Conservation (phyloP, 2,329 filamentous ascomycete species). For the Microdochium bolleyi region DNA sequence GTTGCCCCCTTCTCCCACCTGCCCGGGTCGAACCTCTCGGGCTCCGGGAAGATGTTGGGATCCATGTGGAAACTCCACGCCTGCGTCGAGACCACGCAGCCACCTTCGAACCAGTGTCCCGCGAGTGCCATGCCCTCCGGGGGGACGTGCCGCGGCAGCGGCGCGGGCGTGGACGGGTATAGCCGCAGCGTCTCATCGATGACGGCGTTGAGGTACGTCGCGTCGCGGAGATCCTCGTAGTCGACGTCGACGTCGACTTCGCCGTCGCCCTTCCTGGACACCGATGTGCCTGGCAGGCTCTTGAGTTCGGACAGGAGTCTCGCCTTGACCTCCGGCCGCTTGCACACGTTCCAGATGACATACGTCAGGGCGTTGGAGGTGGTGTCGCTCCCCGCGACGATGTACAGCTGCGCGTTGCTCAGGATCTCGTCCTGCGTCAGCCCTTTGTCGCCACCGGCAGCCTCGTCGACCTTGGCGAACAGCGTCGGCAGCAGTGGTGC, state of each 20-base stretch:
- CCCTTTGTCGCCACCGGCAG: conserved; percentile 13
- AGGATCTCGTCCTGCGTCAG: neutral
- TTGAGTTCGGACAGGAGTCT: conserved; percentile 10
- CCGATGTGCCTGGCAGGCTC: conserved; percentile 5
- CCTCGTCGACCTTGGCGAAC: conserved; percentile 28
- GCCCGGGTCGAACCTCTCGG: conserved; percentile 16
- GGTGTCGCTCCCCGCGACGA: conserved; percentile 31
- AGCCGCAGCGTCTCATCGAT: conserved; percentile 21
- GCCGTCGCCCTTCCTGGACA: neutral
- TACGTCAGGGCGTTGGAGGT: conserved; percentile 30
- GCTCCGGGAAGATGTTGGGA: conserved; percentile 23
- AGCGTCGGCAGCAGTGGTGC: conserved; percentile 17
- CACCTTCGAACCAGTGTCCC: conserved; percentile 24
- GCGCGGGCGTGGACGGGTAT: conserved; percentile 21
- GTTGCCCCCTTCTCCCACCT: conserved; percentile 15
- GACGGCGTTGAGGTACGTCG: conserved; percentile 23
- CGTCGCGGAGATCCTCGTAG: conserved; percentile 19
- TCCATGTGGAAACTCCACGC: conserved; percentile 31
- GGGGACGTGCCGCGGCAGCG: conserved; percentile 23
- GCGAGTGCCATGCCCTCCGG: conserved; percentile 19
- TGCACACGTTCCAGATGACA: conserved; percentile 16
- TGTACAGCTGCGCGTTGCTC: conserved; percentile 8
- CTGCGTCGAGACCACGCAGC: conserved; percentile 24
- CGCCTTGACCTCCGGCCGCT: conserved; percentile 4
- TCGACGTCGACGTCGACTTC: conserved; percentile 8